Conservation (phyloP, 257 asterid genomes). For the Solanum okadae region DNA sequence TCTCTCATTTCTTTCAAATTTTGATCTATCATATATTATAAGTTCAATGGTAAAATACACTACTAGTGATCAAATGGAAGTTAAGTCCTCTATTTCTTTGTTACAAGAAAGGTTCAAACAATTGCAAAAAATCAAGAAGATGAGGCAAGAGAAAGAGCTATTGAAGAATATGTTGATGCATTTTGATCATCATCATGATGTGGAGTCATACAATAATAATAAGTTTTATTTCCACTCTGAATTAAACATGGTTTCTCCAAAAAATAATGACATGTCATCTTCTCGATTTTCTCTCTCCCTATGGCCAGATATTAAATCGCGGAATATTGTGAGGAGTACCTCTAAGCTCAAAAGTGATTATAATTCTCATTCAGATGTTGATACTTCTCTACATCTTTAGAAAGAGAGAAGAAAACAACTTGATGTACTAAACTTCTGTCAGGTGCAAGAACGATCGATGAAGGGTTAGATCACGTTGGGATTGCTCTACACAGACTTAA, state of each 20-base stretch:
- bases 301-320: neutral
- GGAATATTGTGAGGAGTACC: neutral
- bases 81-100: constrained; percentile 20
- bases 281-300: constrained; percentile 13
- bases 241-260: neutral
- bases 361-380: constrained; percentile 15
- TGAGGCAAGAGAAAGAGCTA: constrained; percentile 27
- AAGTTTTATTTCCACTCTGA: neutral
- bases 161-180: neutral
- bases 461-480: neutral
- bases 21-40: neutral
- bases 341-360: neutral
- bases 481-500: neutral
- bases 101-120: constrained; percentile 28
- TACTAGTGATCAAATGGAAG: neutral
- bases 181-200: neutral
- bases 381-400: constrained; percentile 34
- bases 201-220: neutral
- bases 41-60: neutral
- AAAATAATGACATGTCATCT: neutral
- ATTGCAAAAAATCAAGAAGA: constrained; percentile 19
- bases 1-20: neutral
- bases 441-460: neutral
- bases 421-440: neutral
- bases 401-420: neutral